Percentiles rank a stretch among this genome's conserved stretches.
These are phyloP conservation scores for Podospora pseudoanserina DNA, from an alignment of 495 filamentous ascomycete genomes.

Conservation along the genomic window DNA sequence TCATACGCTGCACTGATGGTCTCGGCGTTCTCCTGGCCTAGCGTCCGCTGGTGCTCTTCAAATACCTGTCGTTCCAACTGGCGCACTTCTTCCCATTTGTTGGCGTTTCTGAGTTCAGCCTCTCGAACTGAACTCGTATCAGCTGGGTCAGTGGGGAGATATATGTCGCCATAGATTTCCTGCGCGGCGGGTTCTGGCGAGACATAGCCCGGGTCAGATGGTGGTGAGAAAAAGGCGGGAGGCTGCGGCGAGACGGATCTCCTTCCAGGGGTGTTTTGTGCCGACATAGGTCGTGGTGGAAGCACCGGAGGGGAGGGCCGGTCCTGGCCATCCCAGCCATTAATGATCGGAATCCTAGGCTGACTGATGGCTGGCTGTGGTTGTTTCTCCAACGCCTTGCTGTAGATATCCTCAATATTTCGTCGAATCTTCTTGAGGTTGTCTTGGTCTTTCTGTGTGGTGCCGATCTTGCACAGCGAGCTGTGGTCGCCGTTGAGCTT, in stretches of 20 bases:
- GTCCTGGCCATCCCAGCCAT: neutral
- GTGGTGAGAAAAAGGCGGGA: neutral
- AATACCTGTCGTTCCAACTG: neutral
- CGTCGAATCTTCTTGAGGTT: slow-evolving; percentile 3
- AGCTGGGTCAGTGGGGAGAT: neutral
- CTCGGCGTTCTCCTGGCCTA: neutral
- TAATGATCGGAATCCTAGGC: neutral
- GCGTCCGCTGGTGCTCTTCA: neutral
- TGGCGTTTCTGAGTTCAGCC: neutral
- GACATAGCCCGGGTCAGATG: neutral
- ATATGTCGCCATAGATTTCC: neutral
- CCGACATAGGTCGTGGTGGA: neutral
- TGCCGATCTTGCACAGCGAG: slow-evolving; percentile 8
- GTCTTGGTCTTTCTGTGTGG: neutral
- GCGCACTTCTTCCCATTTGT: neutral
- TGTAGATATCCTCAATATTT: slow-evolving; percentile 14
- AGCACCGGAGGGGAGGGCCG: neutral
- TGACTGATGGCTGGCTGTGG: neutral
- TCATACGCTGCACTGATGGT: neutral
- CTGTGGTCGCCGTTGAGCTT: slow-evolving; percentile 21
- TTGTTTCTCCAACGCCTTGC: neutral
- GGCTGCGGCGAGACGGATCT: neutral
- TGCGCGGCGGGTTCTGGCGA: neutral
- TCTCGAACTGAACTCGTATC: neutral
- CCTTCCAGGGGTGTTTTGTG: neutral